A percentile compares a stretch with the other conserved stretches of the same genome.
Evolutionary conservation across 2,329 filamentous ascomycete genomes (phyloP).

Genomic region (Incumbomyces lentus): DNA sequence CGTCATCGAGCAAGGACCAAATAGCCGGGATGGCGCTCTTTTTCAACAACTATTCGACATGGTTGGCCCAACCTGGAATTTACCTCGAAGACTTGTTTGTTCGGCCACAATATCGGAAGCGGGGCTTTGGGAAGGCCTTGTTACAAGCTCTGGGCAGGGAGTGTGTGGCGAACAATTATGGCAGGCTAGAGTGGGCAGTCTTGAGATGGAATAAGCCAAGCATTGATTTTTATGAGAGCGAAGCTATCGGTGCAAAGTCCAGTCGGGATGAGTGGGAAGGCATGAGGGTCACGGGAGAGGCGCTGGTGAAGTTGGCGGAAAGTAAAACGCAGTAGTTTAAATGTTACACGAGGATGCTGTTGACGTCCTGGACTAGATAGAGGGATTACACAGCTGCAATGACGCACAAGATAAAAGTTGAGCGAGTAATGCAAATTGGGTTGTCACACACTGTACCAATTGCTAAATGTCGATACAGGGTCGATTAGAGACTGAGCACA

Average conservation of each 20-base stretch:
- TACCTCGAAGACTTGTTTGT: slow-evolving; percentile 95
- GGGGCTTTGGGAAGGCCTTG: slow-evolving; percentile 69
- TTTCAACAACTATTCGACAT: slow-evolving; percentile 94
- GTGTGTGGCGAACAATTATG: slow-evolving; percentile 60
- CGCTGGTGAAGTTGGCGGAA: slow-evolving; percentile 32
- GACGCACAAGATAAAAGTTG: too few species aligned
- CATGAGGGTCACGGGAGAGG: slow-evolving; percentile 40
- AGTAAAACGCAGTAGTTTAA: slow-evolving; percentile 2
- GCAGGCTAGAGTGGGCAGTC: slow-evolving; percentile 79
- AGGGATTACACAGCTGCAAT: too few species aligned
- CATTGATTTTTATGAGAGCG: slow-evolving; percentile 65
- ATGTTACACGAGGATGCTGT: too few species aligned
- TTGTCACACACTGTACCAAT: too few species aligned
- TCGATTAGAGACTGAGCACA: too few species aligned
- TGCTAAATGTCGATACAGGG: too few species aligned
- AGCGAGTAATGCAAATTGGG: too few species aligned
- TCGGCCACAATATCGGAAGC: slow-evolving; percentile 55
- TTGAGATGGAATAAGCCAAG: slow-evolving; percentile 87
- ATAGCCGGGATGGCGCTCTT: slow-evolving; percentile 75
- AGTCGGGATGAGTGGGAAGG: slow-evolving; percentile 39
- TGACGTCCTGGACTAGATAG: too few species aligned
- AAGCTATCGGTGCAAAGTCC: slow-evolving; percentile 30
- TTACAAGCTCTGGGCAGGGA: slow-evolving; percentile 70
- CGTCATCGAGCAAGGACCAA: slow-evolving; percentile 23
- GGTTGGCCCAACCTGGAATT: slow-evolving; percentile 76